Percentiles rank a stretch among this genome's conserved stretches.
Conservation (phyloP, 257 asterid genomes). For the Plantago elongata region DNA sequence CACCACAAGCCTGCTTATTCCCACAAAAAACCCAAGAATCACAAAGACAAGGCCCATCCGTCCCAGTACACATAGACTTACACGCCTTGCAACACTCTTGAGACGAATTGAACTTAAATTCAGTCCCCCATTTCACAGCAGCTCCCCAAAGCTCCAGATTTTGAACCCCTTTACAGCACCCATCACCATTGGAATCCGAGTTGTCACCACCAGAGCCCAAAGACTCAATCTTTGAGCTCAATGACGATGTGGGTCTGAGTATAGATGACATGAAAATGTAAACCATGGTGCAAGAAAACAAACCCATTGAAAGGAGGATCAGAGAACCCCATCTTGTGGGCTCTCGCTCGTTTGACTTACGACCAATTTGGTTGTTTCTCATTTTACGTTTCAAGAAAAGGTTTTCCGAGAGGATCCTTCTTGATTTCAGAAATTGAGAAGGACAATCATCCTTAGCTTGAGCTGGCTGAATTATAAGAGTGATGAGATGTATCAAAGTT, state of each 20-base stretch:
- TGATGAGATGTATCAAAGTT: background rate
- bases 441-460: too few species aligned
- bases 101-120: slow-evolving; percentile 76
- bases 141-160: slow-evolving; percentile 85
- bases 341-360: slow-evolving; percentile 62
- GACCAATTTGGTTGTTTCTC: slow-evolving; percentile 52
- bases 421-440: slow-evolving; percentile 4
- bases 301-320: slow-evolving; percentile 65
- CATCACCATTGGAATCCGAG: slow-evolving; percentile 22
- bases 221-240: slow-evolving; percentile 25
- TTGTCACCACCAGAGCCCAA: slow-evolving; percentile 14
- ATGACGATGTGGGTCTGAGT: slow-evolving; percentile 30
- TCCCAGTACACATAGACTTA: slow-evolving; percentile 69
- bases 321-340: slow-evolving; percentile 51
- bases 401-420: background rate
- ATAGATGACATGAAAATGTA: slow-evolving; percentile 63
- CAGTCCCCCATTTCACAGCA: slow-evolving; percentile 94
- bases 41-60: slow-evolving; percentile 85
- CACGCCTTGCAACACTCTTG: slow-evolving; percentile 75
- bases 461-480: background rate
- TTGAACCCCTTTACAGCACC: slow-evolving; percentile 73
- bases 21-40: slow-evolving; percentile 97
- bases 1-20: slow-evolving; percentile 65
- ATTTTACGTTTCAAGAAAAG: background rate
- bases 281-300: slow-evolving; percentile 56